These are phyloP conservation scores for California macrophylla DNA, from an alignment of 441 rosid species.

Conservation along the genomic window DNA sequence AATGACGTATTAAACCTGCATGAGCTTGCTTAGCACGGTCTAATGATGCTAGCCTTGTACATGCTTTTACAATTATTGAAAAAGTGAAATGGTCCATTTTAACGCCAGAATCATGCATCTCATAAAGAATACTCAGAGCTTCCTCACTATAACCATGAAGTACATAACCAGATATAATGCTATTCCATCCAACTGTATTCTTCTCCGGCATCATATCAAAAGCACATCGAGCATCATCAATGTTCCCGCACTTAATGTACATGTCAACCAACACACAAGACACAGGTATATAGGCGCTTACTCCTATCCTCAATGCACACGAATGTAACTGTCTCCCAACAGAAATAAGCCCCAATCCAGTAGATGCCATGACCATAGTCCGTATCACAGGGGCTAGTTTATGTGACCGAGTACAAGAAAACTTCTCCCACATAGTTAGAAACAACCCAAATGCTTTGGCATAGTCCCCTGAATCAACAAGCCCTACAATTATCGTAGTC, in stretches of 20 bases:
- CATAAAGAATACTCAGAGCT: constrained; percentile 55
- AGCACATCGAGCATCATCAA: constrained; percentile 59
- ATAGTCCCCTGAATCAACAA: constrained; percentile 50
- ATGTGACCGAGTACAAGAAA: constrained; percentile 46
- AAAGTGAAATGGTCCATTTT: constrained; percentile 70
- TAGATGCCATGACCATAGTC: constrained; percentile 55
- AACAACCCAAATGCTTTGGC: constrained; percentile 58
- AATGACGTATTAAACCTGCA: constrained; percentile 53
- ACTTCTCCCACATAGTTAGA: constrained; percentile 65
- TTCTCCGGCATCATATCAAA: constrained; percentile 70
- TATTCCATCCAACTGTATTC: constrained; percentile 75
- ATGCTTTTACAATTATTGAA: constrained; percentile 56
- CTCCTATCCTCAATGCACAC: constrained; percentile 48
- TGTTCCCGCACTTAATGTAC: constrained; percentile 80
- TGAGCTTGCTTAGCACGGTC: constrained; percentile 79
- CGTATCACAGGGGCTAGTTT: constrained; percentile 27
- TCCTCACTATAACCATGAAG: constrained; percentile 77
- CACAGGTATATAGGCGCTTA: constrained; percentile 41
- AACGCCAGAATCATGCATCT: constrained; percentile 66
- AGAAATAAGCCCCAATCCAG: constrained; percentile 49
- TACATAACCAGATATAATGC: constrained; percentile 66
- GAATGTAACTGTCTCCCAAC: constrained; percentile 67
- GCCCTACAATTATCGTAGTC: constrained; percentile 50
- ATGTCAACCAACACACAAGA: constrained; percentile 74
- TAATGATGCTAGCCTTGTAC: constrained; percentile 63